These are phyloP conservation scores for Fraxinus cuspidata DNA, from an alignment of 257 asterid genomes.

Conservation along the genomic window DNA sequence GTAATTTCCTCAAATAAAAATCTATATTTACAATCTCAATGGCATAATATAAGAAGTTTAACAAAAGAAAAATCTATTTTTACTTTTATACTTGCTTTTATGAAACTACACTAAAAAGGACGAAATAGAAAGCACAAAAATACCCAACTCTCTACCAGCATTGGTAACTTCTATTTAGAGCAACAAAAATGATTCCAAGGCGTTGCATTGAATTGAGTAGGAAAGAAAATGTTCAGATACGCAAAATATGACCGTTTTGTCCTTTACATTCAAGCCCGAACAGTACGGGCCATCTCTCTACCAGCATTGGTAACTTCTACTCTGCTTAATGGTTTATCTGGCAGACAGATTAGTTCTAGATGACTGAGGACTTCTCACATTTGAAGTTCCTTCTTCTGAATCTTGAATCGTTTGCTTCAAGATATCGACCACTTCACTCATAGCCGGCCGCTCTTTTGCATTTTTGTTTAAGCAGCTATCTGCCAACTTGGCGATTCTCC, in stretches of 20 bases:
- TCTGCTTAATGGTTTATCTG: constrained; percentile 17
- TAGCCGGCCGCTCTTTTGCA: constrained; percentile 72
- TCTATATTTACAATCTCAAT: too few species aligned
- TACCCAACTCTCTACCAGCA: background rate
- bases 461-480: constrained; percentile 71
- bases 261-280: constrained; percentile 24
- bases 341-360: constrained; percentile 27
- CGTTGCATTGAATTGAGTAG: background rate
- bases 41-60: too few species aligned
- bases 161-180: background rate
- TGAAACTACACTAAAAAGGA: background rate
- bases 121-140: background rate
- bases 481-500: constrained; percentile 71
- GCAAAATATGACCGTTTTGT: background rate
- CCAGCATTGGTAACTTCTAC: constrained; percentile 22
- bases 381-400: constrained; percentile 45
- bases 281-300: constrained; percentile 24
- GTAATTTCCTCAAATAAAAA: too few species aligned
- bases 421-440: constrained; percentile 66
- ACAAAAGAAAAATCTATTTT: too few species aligned
- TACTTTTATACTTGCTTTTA: too few species aligned
- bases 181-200: background rate
- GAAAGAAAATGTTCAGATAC: background rate
- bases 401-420: constrained; percentile 72
- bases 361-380: constrained; percentile 22